Evolutionary conservation across 495 filamentous ascomycete genomes (phyloP), one percentile per base, ranked within the genome.

Genomic region (Aspergillus coremiiformis): DNA sequence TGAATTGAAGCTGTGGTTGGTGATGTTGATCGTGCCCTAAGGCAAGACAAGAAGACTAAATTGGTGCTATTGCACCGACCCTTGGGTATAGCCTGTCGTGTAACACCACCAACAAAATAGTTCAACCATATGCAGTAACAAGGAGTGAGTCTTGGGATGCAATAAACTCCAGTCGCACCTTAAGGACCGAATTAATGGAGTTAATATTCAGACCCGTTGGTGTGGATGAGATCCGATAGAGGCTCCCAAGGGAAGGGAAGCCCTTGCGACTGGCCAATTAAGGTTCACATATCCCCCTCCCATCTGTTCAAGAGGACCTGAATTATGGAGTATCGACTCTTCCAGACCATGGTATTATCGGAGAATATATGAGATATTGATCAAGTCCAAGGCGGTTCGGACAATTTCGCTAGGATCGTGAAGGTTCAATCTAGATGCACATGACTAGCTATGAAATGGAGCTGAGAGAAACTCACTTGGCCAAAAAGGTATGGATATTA

Each of bases 331-430:
- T 39, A 49, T 55, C 32, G 48, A 48, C 17, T 39, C 39, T 52
- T 50, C 52, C 41, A 57, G 49, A 55, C 52, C 52, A 44, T 29
- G 37, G 52, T 55, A 57, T n/a, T 51, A 47, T 51, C 59, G 59
- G 59, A 61, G 45, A 61, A 58, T 58, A 61, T 42, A 17, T 51
- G 47, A 53, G 47, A 45, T 48, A 53, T 47, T 37, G 21, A 47
- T 49, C 49, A 43, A 55, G 44, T 53, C 21, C 57, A 24, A 45
- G 42, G 5, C 17, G 39, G 26, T 22, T 51, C 55, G 55, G 53
- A 49, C 32, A 56, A 53, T 56, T 59, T 47, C 39, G 17, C 14
- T 27, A 12, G 48, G 37, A 26, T 37, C 39, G 48, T 41, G 48
- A 47, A 30, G 14, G 22, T 49, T 35, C 20, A 14, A n/a, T 26